A percentile compares a stretch with the other conserved stretches of the same genome.
Conservation (phyloP, 768 basidiomycete genomes). For the Cystofilobasidium bisporidii region DNA sequence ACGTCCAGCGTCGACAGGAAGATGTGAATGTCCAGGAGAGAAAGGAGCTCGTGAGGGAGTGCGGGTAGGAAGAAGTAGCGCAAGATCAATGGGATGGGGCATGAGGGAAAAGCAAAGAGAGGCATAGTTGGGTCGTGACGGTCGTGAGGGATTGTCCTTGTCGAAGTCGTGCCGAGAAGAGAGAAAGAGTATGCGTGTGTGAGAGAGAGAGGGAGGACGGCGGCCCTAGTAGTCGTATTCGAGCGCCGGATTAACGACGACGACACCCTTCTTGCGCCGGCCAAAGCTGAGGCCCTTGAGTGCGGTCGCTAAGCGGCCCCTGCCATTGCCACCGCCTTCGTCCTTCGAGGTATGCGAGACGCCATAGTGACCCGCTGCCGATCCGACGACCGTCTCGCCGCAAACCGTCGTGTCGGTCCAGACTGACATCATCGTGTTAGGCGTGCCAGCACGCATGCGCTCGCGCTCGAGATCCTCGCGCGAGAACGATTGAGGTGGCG, state of each 20-base stretch:
- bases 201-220: not conserved
- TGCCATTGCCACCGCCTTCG: not conserved
- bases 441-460: conserved; percentile 8
- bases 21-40: too few relatives aligned
- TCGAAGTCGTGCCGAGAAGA: too few relatives aligned
- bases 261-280: conserved; percentile 1
- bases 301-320: conserved; percentile 3
- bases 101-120: not conserved
- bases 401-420: conserved; percentile 11
- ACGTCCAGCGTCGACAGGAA: too few relatives aligned
- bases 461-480: conserved; percentile 9
- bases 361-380: not conserved
- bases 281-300: conserved; percentile 8
- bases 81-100: not conserved
- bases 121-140: not conserved
- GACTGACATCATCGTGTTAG: conserved; percentile 6
- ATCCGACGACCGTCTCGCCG: not conserved
- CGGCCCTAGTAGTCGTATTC: not conserved
- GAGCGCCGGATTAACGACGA: not conserved
- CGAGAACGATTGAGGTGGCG: not conserved
- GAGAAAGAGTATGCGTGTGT: not conserved
- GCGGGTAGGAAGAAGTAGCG: not conserved
- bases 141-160: not conserved
- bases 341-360: not conserved
- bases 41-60: too few relatives aligned